Conservation (phyloP, 2,329 filamentous ascomycete species). For the Colletotrichum chrysophilum region DNA sequence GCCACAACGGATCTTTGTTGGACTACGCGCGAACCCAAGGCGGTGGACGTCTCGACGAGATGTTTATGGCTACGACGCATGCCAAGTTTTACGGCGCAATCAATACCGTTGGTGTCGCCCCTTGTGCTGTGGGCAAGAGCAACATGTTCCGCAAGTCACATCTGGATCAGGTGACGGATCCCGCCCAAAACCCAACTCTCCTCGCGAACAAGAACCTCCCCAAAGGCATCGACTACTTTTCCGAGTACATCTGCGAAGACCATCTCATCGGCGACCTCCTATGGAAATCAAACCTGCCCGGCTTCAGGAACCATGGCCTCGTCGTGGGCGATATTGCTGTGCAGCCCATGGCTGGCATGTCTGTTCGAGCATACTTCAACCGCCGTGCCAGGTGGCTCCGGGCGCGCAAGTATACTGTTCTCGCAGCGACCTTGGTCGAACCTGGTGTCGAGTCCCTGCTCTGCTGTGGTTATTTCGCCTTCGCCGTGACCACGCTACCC, state of each 20-base stretch:
- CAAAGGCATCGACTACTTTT: conserved; percentile 88
- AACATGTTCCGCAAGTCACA: conserved; percentile 98
- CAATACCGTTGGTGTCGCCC: conserved; percentile 88
- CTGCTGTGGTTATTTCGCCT: conserved; percentile 82
- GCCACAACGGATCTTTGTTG: conserved; percentile 23
- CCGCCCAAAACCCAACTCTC: conserved; percentile 49
- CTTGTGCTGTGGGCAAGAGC: conserved; percentile 94
- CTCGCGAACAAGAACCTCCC: conserved; percentile 47
- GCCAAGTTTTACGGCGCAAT: conserved; percentile 98
- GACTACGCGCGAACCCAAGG: conserved; percentile 47
- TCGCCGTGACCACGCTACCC: conserved; percentile 76
- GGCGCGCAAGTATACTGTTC: conserved; percentile 93
- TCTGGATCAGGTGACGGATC: conserved; percentile 73
- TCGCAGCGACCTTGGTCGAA: conserved; percentile 87
- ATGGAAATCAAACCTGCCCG: conserved; percentile 73
- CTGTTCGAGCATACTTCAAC: conserved; percentile 76
- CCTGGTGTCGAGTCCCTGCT: conserved; percentile 89
- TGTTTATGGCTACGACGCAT: conserved; percentile 92
- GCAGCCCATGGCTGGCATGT: conserved; percentile 87
- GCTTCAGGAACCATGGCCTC: conserved; percentile 80
- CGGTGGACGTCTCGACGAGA: conserved; percentile 88
- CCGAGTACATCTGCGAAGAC: conserved; percentile 95
- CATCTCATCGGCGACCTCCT: conserved; percentile 92
- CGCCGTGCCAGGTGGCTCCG: conserved; percentile 89
- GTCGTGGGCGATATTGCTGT: conserved; percentile 86